Evolutionary conservation across 345 rosid genomes (phyloP).

Genomic region (Acer negundo): DNA sequence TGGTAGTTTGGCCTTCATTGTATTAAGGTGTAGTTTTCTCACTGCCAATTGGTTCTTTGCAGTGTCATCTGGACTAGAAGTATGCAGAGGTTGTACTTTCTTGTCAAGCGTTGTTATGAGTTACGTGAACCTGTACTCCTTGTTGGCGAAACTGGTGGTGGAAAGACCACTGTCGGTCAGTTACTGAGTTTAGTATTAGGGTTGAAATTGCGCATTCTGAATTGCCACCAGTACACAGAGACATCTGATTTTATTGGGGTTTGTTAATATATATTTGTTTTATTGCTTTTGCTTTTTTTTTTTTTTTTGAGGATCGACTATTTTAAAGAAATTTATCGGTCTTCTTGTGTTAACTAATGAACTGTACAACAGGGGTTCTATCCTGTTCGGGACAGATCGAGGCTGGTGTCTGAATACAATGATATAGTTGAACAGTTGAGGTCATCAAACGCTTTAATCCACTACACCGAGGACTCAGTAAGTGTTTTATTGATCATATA

Average conservation of each 20-base stretch:
- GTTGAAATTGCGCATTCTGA: constrained; percentile 73
- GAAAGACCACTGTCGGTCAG: constrained; percentile 95
- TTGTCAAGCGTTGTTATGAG: constrained; percentile 74
- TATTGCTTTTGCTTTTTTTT: not conserved
- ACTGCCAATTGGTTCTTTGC: constrained; percentile 25
- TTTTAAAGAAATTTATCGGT: not conserved
- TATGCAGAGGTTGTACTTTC: constrained; percentile 84
- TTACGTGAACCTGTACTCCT: constrained; percentile 93
- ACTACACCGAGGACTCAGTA: constrained; percentile 45
- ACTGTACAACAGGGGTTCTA: constrained; percentile 73
- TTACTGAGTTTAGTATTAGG: constrained; percentile 56
- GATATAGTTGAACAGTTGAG: constrained; percentile 53
- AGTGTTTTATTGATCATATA: constrained; percentile 19
- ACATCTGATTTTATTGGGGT: constrained; percentile 98
- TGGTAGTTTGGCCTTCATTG: constrained; percentile 12
- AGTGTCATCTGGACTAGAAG: constrained; percentile 76
- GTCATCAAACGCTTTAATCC: constrained; percentile 48
- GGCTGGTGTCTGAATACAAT: constrained; percentile 54
- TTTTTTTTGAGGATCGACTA: constrained; percentile 14
- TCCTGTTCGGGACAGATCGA: constrained; percentile 89
- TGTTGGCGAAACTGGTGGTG: constrained; percentile 99
- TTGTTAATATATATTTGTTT: constrained; percentile 28
- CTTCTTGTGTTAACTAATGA: constrained; percentile 14
- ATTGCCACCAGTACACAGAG: constrained; percentile 95
- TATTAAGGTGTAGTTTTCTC: constrained; percentile 13